Evolutionary conservation across 805 yeast species (phyloP).

Genomic region (Saturnispora ahearnii): DNA sequence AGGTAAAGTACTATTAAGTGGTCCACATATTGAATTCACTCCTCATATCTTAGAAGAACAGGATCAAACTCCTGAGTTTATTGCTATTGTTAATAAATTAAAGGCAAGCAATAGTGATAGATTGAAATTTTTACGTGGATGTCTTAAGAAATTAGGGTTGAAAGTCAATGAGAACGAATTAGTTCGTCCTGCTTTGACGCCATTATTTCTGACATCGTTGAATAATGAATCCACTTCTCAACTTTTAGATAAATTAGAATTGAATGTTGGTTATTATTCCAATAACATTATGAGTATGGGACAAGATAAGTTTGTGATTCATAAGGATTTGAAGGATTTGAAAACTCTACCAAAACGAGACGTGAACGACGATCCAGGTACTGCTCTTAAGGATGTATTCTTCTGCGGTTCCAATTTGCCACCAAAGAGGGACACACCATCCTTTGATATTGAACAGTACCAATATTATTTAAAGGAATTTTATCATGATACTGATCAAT

Average conservation of each 20-base stretch:
- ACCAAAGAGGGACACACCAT: slow-evolving; percentile 50
- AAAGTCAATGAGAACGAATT: slow-evolving; percentile 49
- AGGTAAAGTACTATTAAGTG: slow-evolving; percentile 71
- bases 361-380: slow-evolving; percentile 45
- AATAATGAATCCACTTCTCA: slow-evolving; percentile 23
- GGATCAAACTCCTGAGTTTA: slow-evolving; percentile 18
- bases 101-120: slow-evolving; percentile 39
- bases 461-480: slow-evolving; percentile 34
- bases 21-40: slow-evolving; percentile 85
- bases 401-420: slow-evolving; percentile 38
- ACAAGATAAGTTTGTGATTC: slow-evolving; percentile 48
- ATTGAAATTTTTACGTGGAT: slow-evolving; percentile 43
- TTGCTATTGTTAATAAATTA: slow-evolving; percentile 33
- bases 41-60: slow-evolving; percentile 39
- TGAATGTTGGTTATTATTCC: slow-evolving; percentile 29
- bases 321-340: slow-evolving; percentile 29
- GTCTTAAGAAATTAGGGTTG: slow-evolving; percentile 55
- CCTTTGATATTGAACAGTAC: slow-evolving; percentile 56
- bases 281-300: slow-evolving; percentile 40
- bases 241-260: slow-evolving; percentile 28
- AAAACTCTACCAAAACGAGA: slow-evolving; percentile 23
- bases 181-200: slow-evolving; percentile 59
- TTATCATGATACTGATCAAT: slow-evolving; percentile 21
- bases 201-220: slow-evolving; percentile 45
- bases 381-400: slow-evolving; percentile 47